Conservation (phyloP, 352 stramenopile genomes). For the Chrysophaeum taylorii region DNA sequence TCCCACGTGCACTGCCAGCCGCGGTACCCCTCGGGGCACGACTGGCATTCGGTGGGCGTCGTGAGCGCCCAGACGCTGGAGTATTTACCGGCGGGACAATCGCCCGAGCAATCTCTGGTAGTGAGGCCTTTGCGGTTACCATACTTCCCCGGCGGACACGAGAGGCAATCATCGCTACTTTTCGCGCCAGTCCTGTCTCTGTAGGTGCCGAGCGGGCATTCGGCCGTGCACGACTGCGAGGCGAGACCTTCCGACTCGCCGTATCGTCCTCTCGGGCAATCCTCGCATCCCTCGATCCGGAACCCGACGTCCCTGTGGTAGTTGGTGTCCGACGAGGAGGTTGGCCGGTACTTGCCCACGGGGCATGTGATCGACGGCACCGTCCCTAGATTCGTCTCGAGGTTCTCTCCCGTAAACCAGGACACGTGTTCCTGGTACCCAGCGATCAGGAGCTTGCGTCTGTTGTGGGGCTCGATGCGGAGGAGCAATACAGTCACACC, state of each 20-base stretch:
- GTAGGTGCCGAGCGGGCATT: conserved; percentile 17
- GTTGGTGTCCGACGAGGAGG: background rate
- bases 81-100: conserved; percentile 20
- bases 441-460: no score
- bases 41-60: conserved; percentile 3
- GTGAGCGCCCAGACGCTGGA: conserved; percentile 7
- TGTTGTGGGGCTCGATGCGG: no score
- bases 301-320: background rate
- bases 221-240: background rate
- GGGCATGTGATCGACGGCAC: conserved; percentile 20
- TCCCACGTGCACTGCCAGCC: conserved; percentile 20
- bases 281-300: conserved; percentile 12
- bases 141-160: conserved; percentile 14
- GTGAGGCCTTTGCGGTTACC: conserved; percentile 1
- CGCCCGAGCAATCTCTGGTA: conserved; percentile 9
- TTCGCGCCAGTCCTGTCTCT: conserved; percentile 14
- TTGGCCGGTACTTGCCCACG: conserved; percentile 6
- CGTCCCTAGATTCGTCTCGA: conserved; percentile 6
- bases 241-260: conserved; percentile 3
- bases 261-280: conserved; percentile 17
- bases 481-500: no score
- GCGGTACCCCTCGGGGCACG: conserved; percentile 13
- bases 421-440: no score
- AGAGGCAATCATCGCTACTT: conserved; percentile 3
- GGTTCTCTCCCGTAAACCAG: conserved; percentile 6